Conservation (phyloP, 1,284 basidiomycete genomes). For the Athelia psychrophila region DNA sequence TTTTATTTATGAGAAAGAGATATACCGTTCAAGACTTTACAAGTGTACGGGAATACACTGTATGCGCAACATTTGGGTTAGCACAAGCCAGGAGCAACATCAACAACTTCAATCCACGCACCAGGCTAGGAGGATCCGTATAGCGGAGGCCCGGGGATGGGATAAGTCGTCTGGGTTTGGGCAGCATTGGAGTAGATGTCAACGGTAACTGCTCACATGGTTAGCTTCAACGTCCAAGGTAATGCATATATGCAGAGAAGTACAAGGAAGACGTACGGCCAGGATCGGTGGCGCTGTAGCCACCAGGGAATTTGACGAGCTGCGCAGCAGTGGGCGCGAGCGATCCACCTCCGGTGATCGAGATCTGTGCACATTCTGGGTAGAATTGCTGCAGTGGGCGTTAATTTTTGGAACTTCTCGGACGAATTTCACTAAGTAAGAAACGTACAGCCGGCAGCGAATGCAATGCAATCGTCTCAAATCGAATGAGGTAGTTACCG, state of each 20-base stretch:
- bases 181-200: constrained; percentile 44
- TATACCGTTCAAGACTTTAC: constrained; percentile 25
- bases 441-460: constrained; percentile 46
- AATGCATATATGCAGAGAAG: too few species aligned
- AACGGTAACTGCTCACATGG: constrained; percentile 22
- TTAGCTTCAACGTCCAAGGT: not conserved
- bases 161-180: constrained; percentile 35
- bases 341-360: constrained; percentile 30
- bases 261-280: constrained; percentile 28
- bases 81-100: not conserved
- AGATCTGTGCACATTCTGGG: constrained; percentile 36
- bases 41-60: constrained; percentile 29
- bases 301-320: constrained; percentile 36
- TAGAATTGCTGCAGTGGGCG: constrained; percentile 29
- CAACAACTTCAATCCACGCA: constrained; percentile 13
- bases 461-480: constrained; percentile 55
- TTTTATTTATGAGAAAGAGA: not conserved
- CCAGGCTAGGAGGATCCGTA: constrained; percentile 29
- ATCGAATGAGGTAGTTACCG: constrained; percentile 37
- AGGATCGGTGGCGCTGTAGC: constrained; percentile 38
- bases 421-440: constrained; percentile 1
- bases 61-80: constrained; percentile 1
- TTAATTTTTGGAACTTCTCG: constrained; percentile 22
- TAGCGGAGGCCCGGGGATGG: constrained; percentile 41
- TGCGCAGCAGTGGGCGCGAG: constrained; percentile 25